phyloP scores from a whole-genome alignment of 2,329 filamentous ascomycete species.

The Rhinocladiella mackenziei region DNA sequence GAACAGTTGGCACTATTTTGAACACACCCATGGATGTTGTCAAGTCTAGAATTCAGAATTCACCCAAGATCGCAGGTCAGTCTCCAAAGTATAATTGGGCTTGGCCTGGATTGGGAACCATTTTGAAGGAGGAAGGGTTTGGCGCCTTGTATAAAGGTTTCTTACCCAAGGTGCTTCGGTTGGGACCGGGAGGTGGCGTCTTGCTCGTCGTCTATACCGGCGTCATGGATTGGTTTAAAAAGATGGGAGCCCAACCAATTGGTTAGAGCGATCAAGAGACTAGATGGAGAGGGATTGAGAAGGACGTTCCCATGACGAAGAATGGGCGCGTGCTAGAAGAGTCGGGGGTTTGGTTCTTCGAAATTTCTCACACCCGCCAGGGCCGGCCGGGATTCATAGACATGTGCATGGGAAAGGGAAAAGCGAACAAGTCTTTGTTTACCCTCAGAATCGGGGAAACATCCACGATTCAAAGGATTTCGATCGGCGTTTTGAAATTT shows the following conservation, averaged over 20 bases:
- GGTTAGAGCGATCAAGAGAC: conserved; percentile 1
- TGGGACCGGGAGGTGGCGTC: conserved; percentile 66
- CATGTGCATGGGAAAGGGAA: too few species aligned
- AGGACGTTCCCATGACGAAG: too few species aligned
- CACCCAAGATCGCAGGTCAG: conserved; percentile 71
- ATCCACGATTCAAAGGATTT: too few species aligned
- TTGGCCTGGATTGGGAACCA: conserved; percentile 77
- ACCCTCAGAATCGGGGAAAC: too few species aligned
- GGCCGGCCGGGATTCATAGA: too few species aligned
- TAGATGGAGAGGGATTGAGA: not conserved
- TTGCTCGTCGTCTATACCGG: conserved; percentile 49
- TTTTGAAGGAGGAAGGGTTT: conserved; percentile 91
- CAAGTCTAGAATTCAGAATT: conserved; percentile 97
- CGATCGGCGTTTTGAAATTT: too few species aligned
- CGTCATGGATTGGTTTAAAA: conserved; percentile 77
- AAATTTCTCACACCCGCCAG: too few species aligned
- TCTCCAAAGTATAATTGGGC: conserved; percentile 99
- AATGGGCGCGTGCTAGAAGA: too few species aligned
- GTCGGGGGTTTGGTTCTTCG: too few species aligned
- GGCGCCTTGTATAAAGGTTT: conserved; percentile 95
- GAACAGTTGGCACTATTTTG: conserved; percentile 82
- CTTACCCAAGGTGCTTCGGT: conserved; percentile 82
- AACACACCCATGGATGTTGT: conserved; percentile 98
- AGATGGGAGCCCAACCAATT: conserved; percentile 47
- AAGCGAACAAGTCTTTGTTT: too few species aligned